Evolutionary conservation across 148 eudicot genomes (phyloP).

Genomic region (Linanthus parryae): DNA sequence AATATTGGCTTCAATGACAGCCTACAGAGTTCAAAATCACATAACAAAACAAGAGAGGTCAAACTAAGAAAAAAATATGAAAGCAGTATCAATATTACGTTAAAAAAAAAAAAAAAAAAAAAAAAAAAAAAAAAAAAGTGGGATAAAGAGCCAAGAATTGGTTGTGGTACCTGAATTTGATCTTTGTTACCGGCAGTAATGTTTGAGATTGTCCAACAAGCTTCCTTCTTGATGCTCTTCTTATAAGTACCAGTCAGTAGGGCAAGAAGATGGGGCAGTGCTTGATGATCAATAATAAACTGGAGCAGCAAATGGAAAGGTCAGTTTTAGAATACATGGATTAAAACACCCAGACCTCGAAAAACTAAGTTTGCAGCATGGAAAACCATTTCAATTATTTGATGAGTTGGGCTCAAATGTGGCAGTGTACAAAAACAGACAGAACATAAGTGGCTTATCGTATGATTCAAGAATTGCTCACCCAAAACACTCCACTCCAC

Average conservation of each 20-base stretch:
- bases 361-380: too few relatives aligned
- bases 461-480: too few relatives aligned
- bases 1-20: slow-evolving; percentile 24
- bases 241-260: slow-evolving; percentile 30
- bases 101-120: too few relatives aligned
- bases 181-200: slow-evolving; percentile 51
- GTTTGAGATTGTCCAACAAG: slow-evolving; percentile 58
- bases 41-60: neutral
- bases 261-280: slow-evolving; percentile 31
- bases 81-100: neutral
- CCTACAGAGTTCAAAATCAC: slow-evolving; percentile 20
- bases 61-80: neutral
- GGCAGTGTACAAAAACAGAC: too few relatives aligned
- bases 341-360: too few relatives aligned
- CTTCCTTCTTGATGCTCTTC: slow-evolving; percentile 57
- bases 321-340: too few relatives aligned
- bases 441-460: too few relatives aligned
- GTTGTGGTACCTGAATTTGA: slow-evolving; percentile 58
- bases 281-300: slow-evolving; percentile 32
- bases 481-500: too few relatives aligned
- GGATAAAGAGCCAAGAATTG: neutral
- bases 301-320: too few relatives aligned
- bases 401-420: too few relatives aligned
- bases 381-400: too few relatives aligned
- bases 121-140: too few relatives aligned